Base-by-base conservation (phyloP, 2,329 filamentous ascomycete genomes). In the Sclerotinia glacialis region DNA sequence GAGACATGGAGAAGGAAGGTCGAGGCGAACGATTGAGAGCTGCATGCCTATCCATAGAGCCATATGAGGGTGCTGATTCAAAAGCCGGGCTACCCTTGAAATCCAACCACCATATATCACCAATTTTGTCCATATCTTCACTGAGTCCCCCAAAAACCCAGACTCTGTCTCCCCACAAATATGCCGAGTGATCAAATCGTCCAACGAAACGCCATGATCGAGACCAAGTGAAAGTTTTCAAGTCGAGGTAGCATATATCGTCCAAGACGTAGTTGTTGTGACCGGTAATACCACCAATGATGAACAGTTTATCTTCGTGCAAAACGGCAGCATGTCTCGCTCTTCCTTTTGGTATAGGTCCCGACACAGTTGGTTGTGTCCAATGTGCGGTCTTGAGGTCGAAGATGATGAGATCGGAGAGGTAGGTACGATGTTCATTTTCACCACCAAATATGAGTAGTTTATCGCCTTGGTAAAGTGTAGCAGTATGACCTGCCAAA, bases 181-280 rank as follows among this genome's bases (percentile, higher is more conserved):
- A 97, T 63, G 91, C 93, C 21, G 92, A 93, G 76, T 99, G 95
- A 74, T 99, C 95, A 76, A 97, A 99, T 49, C 95, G 87, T 59
- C 91, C 89, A 34, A 97, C 93, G 76, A 99, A 99, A 69, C 89
- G 91, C 95, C 95, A 99, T 50, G 92, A 89, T 67, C 92, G 88
- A 66, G 94, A 98, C 95, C 95, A 99, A 0, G 93, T 97, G 83
- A 92, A 97, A 2, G 95, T 98, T 81, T 96, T 97, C 56, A 99
- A 82, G 76, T 99, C 95, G 59, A 99, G 85, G 75, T 96, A 99
- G 80, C 93, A 97, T 61, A 99, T 92, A 76, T 99, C 95, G 76
- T 98, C 94, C 59, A 98, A 83, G 31, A 98, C 93, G 73, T 92
- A 89, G 75, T 92, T 97, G 71, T 95, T 93, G 71, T 94, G 90